phyloP scores from a whole-genome alignment of 768 basidiomycete species.

The Tricholoma sp. region DNA sequence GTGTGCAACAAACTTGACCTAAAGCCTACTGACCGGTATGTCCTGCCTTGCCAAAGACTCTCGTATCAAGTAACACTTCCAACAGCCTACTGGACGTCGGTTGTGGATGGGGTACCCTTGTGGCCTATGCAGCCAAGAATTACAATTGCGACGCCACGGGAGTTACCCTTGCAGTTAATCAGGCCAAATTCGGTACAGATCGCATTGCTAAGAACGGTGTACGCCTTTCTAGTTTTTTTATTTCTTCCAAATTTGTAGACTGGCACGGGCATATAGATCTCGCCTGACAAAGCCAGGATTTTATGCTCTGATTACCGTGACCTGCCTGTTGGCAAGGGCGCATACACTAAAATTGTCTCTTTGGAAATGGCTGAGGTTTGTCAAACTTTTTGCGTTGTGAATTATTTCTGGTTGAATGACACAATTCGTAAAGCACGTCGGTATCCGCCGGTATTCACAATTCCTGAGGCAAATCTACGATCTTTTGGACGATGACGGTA shows the following conservation, averaged over 20 bases:
- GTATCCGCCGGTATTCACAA: conserved; percentile 82
- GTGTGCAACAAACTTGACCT: conserved; percentile 95
- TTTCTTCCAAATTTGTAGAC: background rate
- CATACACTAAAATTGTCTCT: conserved; percentile 91
- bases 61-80: background rate
- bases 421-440: conserved; percentile 70
- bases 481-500: conserved; percentile 89
- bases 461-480: conserved; percentile 93
- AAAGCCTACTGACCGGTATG: conserved; percentile 69
- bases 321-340: conserved; percentile 67
- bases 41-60: background rate
- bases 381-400: background rate
- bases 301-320: conserved; percentile 92
- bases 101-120: conserved; percentile 96
- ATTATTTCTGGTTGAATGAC: background rate
- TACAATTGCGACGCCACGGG: conserved; percentile 96
- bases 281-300: conserved; percentile 75
- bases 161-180: conserved; percentile 87
- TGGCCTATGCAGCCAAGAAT: conserved; percentile 94
- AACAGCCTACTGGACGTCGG: conserved; percentile 73
- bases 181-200: conserved; percentile 88
- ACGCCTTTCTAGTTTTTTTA: conserved; percentile 5
- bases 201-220: conserved; percentile 80
- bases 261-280: conserved; percentile 23
- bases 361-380: conserved; percentile 96